These are phyloP conservation scores for Coffea canephora DNA, from an alignment of 257 asterid genomes.

Conservation along the genomic window DNA sequence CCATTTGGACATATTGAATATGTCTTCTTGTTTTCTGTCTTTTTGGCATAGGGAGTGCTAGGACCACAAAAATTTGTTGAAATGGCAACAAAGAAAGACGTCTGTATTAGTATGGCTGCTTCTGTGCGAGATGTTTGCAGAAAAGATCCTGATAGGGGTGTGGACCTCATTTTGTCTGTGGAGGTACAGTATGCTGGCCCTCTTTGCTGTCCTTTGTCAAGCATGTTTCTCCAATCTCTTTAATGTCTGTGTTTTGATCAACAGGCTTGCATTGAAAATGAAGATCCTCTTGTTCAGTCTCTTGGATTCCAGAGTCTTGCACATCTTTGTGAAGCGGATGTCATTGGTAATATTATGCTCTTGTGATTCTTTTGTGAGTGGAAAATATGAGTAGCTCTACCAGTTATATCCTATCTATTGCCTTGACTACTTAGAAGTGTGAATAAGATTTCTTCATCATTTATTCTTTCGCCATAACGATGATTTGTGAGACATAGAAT, in stretches of 20 bases:
- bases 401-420: not conserved
- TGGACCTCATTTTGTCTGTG: constrained; percentile 86
- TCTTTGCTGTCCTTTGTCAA: constrained; percentile 25
- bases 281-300: constrained; percentile 74
- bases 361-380: not conserved
- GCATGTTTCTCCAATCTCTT: constrained; percentile 27
- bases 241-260: constrained; percentile 29
- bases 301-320: constrained; percentile 89
- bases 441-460: not conserved
- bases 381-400: too few relatives aligned
- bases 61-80: constrained; percentile 51
- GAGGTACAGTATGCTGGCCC: constrained; percentile 58
- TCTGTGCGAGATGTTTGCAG: constrained; percentile 84
- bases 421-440: not conserved
- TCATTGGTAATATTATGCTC: constrained; percentile 54
- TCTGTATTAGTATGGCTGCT: constrained; percentile 75
- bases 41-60: constrained; percentile 63
- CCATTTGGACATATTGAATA: not conserved
- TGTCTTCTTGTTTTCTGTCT: constrained; percentile 20
- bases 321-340: constrained; percentile 98
- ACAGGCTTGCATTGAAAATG: constrained; percentile 83
- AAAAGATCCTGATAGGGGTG: constrained; percentile 96
- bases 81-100: constrained; percentile 52
- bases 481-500: too few relatives aligned
- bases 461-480: not conserved